A percentile compares a stretch with the other conserved stretches of the same genome.
These are phyloP conservation scores for Apiospora koreana DNA, from an alignment of 2,329 filamentous ascomycete species.

Conservation along the genomic window DNA sequence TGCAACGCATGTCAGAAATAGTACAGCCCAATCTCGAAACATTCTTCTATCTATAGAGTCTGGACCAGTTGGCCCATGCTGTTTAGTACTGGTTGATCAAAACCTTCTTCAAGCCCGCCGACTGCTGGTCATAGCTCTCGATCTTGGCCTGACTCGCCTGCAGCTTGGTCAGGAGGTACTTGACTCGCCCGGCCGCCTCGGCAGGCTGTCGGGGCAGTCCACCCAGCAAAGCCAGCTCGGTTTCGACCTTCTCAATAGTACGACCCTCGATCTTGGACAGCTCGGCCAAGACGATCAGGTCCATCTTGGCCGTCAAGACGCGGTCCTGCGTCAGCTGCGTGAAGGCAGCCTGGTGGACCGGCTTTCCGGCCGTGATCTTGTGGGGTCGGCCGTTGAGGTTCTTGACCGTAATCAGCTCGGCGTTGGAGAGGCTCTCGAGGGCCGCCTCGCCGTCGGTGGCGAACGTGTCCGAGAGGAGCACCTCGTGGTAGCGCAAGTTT, in stretches of 20 bases:
- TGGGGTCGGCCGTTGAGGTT: constrained; percentile 76
- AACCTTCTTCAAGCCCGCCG: constrained; percentile 70
- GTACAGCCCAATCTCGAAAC: not conserved
- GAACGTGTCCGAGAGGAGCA: constrained; percentile 77
- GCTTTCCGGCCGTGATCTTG: constrained; percentile 76
- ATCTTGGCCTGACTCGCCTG: constrained; percentile 75
- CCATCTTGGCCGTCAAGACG: constrained; percentile 73
- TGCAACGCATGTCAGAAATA: not conserved
- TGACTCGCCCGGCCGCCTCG: constrained; percentile 66
- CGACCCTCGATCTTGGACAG: constrained; percentile 71
- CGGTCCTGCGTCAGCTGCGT: constrained; percentile 68
- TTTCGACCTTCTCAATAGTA: constrained; percentile 76
- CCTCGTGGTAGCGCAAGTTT: constrained; percentile 78
- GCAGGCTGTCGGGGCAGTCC: constrained; percentile 68
- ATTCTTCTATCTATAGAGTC: too few relatives aligned
- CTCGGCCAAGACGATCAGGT: constrained; percentile 69
- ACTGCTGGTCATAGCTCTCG: constrained; percentile 71
- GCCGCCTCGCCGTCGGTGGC: constrained; percentile 69
- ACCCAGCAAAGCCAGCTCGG: constrained; percentile 72
- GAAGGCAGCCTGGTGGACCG: constrained; percentile 86
- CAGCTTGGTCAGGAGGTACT: constrained; percentile 75
- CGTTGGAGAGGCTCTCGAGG: constrained; percentile 77
- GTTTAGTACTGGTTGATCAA: constrained; percentile 42
- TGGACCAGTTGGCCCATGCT: not conserved
- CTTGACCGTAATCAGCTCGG: constrained; percentile 80